A percentile compares a stretch with the other conserved stretches of the same genome.
phyloP scores from a whole-genome alignment of 345 rosid species.

The Zanthoxylum bungeanum region DNA sequence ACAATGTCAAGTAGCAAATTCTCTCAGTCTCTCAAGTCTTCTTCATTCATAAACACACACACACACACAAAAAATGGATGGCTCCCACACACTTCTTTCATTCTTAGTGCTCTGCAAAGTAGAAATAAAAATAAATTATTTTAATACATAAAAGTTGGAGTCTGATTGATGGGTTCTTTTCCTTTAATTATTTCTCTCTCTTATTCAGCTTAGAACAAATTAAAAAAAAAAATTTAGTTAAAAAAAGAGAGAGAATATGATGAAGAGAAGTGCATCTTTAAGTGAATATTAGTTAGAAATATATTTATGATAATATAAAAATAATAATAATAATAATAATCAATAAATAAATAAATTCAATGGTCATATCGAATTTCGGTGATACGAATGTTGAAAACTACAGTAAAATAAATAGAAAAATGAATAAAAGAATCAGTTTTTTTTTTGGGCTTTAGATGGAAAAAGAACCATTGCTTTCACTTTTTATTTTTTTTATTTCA shows the following conservation, averaged over 20 bases:
- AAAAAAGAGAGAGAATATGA: not conserved
- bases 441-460: conserved; percentile 32
- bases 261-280: not conserved
- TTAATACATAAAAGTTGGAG: conserved; percentile 40
- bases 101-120: conserved; percentile 34
- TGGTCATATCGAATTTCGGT: conserved; percentile 41
- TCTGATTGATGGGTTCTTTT: conserved; percentile 30
- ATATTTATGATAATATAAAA: too few species aligned
- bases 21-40: not conserved
- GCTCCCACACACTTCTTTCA: conserved; percentile 12
- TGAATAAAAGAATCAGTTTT: conserved; percentile 24
- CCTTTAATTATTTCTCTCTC: conserved; percentile 42
- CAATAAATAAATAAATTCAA: conserved; percentile 7
- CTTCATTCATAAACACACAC: not conserved
- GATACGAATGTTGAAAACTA: conserved; percentile 51
- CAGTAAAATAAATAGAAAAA: conserved; percentile 12
- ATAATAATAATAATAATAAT: conserved; percentile 4
- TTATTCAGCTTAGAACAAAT: conserved; percentile 1
- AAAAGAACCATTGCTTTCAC: conserved; percentile 18
- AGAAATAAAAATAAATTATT: not conserved
- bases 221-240: not conserved
- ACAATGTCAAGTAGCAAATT: conserved; percentile 17
- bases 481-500: not conserved
- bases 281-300: conserved; percentile 20
- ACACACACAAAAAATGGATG: not conserved